Base-by-base conservation (phyloP, 2,329 filamentous ascomycete species). In the Emergomyces orientalis region DNA sequence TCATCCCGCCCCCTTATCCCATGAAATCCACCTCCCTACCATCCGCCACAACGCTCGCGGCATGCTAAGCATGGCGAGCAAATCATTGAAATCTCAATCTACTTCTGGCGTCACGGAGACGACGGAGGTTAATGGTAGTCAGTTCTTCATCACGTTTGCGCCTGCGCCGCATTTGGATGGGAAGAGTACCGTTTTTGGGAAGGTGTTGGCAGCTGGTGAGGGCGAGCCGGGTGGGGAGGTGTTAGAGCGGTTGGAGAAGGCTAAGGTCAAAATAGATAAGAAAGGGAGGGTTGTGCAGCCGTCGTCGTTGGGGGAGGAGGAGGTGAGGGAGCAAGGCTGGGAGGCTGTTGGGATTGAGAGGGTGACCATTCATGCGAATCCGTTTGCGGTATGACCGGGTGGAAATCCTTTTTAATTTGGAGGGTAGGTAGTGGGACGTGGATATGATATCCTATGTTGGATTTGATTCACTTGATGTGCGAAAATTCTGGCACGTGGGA, bases 121-220 rank as follows among this genome's bases (percentile, higher is more conserved):
- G 0, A 62, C 62, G 51, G 64, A 66, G n/a, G 71, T 76, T 34
- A 86, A 86, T 66, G 83, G 82, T 0, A 83, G 80, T 62, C 85
- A 88, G 69, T 88, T 88, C 75, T 88, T 87, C 72, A 78, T 88
- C 56, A 84, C 82, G 0, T 82, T 86, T 69, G 84, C 81, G 27
- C 75, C 84, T 1, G 83, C 85, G 17, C 79, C 84, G 62, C 85
- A 87, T 78, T 73, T 88, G 43, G 85, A 87, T 71, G 85, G 85
- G 8, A 84, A 85, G 71, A 88, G 87, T 69, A 86, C 85, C 0
- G 84, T 87, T 1, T 88, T 88, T 74, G 85, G 85, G 17, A 81
- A 82, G 66, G 79, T 88, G 22, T 72, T 88, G 66, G 76, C 76
- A 60, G 51, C 80, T 79, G 73, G 80, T 77, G 67, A 75, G 70